These are phyloP conservation scores for Casuarina equisetifolia DNA, from an alignment of 306 rosid species.

Conservation along the genomic window DNA sequence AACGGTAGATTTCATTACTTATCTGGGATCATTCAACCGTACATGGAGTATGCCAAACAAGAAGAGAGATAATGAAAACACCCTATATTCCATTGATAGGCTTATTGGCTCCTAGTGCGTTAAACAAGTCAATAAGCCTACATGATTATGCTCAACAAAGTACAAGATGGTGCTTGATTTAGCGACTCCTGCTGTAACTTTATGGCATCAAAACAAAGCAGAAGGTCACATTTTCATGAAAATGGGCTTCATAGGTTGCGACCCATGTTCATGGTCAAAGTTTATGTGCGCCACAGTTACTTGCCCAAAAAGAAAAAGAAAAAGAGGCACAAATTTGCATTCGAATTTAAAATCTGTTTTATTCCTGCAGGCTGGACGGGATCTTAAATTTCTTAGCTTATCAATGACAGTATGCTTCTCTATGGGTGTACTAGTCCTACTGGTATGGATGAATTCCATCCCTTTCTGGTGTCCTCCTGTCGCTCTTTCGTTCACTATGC, in stretches of 20 bases:
- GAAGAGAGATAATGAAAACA: no score
- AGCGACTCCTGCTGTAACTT: neutral
- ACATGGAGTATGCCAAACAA: no score
- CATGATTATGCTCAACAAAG: neutral
- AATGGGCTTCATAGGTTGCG: neutral
- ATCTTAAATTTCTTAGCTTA: conserved; percentile 68
- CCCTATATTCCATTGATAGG: neutral
- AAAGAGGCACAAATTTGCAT: neutral
- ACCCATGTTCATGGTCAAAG: neutral
- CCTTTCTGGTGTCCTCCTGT: conserved; percentile 15
- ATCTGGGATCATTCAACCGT: no score
- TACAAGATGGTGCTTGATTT: no score
- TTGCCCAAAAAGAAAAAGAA: neutral
- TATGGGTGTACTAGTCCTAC: conserved; percentile 48
- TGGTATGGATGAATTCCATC: conserved; percentile 44
- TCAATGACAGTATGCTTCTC: conserved; percentile 81
- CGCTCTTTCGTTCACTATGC: conserved; percentile 20
- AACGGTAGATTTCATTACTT: no score
- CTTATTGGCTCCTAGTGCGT: no score
- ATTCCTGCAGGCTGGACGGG: conserved; percentile 83
- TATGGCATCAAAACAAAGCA: neutral
- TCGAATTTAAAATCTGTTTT: conserved; percentile 4
- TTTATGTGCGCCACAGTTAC: neutral
- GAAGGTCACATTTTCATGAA: neutral
- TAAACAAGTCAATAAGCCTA: neutral